A percentile compares a stretch with the other conserved stretches of the same genome.
Evolutionary conservation across 768 basidiomycete genomes (phyloP).

Genomic region (Boletus sp.): DNA sequence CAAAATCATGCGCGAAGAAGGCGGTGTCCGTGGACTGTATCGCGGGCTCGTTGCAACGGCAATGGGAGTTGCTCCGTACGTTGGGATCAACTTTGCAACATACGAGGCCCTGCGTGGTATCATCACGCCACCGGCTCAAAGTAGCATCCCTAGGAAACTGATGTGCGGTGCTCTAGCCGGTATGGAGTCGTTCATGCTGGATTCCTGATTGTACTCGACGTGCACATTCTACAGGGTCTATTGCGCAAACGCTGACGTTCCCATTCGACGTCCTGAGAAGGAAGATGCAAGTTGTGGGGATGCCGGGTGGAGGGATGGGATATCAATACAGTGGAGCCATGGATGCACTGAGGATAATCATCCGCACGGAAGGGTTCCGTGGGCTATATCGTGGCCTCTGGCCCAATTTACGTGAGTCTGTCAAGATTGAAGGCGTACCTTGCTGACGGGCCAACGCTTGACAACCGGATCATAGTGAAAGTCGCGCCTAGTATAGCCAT

Average conservation of each 20-base stretch:
- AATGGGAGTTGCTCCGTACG: constrained; percentile 86
- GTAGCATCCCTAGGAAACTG: constrained; percentile 64
- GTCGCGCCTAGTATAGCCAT: constrained; percentile 91
- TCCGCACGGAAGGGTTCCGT: constrained; percentile 68
- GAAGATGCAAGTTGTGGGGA: constrained; percentile 93
- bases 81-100: constrained; percentile 90
- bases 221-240: constrained; percentile 52
- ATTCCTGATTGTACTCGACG: constrained; percentile 6
- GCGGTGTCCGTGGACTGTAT: constrained; percentile 84
- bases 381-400: constrained; percentile 86
- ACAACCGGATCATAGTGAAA: constrained; percentile 55
- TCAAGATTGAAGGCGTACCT: background rate
- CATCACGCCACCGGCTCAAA: constrained; percentile 82
- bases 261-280: constrained; percentile 93
- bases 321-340: constrained; percentile 78
- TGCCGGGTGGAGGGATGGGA: constrained; percentile 56
- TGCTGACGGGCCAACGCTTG: constrained; percentile 5
- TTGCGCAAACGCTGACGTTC: constrained; percentile 93
- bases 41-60: constrained; percentile 83
- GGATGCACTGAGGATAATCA: constrained; percentile 69
- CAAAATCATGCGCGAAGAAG: constrained; percentile 90
- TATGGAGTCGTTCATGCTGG: constrained; percentile 26
- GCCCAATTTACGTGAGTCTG: constrained; percentile 77
- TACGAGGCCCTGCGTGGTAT: constrained; percentile 81
- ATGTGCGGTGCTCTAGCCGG: constrained; percentile 86